Percentiles rank a stretch among this genome's conserved stretches.
phyloP scores from a whole-genome alignment of 2,329 filamentous ascomycete genomes.

The Madurella fahalii region DNA sequence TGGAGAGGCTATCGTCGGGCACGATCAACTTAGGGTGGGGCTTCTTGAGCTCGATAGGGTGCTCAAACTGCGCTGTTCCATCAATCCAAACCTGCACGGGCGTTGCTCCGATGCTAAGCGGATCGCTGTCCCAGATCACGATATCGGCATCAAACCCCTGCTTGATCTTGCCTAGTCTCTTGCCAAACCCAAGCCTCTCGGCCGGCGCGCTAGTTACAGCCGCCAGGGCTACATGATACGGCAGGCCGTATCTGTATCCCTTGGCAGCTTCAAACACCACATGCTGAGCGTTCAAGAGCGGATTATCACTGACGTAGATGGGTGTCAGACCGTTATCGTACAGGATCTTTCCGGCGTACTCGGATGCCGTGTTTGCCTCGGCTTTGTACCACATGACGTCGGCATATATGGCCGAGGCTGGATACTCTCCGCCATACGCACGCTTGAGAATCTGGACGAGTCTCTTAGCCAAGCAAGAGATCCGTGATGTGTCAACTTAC shows the following conservation, averaged over 20 bases:
- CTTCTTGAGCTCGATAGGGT: slow-evolving; percentile 53
- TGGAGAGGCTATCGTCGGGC: slow-evolving; percentile 38
- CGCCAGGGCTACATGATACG: slow-evolving; percentile 56
- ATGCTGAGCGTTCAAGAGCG: slow-evolving; percentile 65
- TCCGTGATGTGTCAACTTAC: slow-evolving; percentile 29
- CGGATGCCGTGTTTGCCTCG: slow-evolving; percentile 61
- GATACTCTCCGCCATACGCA: slow-evolving; percentile 50
- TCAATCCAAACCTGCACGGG: slow-evolving; percentile 63
- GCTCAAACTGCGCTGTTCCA: slow-evolving; percentile 53
- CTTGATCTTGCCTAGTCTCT: slow-evolving; percentile 58
- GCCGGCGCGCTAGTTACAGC: slow-evolving; percentile 57
- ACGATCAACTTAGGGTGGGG: slow-evolving; percentile 37
- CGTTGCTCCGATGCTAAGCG: slow-evolving; percentile 55
- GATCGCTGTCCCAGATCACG: slow-evolving; percentile 60
- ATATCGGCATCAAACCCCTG: slow-evolving; percentile 59
- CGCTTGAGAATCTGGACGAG: slow-evolving; percentile 49
- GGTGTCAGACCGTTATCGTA: slow-evolving; percentile 62
- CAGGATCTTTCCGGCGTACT: slow-evolving; percentile 62
- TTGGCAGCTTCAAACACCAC: slow-evolving; percentile 63
- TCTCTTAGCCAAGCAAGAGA: neutral
- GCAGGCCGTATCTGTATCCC: slow-evolving; percentile 55
- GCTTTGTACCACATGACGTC: slow-evolving; percentile 72
- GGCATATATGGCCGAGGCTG: slow-evolving; percentile 62
- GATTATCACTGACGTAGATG: slow-evolving; percentile 68
- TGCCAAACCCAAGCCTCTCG: slow-evolving; percentile 52